These are phyloP conservation scores for Dissophora globulifera DNA, from an alignment of 192 early-diverging fungal species.

Conservation along the genomic window DNA sequence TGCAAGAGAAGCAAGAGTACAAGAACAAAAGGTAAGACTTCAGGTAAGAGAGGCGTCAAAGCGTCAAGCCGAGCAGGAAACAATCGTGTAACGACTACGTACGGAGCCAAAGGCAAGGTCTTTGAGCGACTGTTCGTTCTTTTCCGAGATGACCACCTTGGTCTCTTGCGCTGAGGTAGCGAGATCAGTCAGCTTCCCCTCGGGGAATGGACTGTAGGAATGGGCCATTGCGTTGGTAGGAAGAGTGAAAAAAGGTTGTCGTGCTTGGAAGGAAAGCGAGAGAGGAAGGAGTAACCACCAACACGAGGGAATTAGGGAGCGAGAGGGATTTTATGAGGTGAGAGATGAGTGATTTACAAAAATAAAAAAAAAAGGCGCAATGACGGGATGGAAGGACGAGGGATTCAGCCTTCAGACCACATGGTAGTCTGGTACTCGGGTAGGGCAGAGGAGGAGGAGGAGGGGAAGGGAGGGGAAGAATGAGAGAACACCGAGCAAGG, in stretches of 20 bases:
- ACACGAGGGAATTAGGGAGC: background rate
- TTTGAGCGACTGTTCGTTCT: slow-evolving; percentile 49
- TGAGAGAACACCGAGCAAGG: background rate
- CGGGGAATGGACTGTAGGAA: slow-evolving; percentile 43
- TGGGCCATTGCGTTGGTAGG: slow-evolving; percentile 48
- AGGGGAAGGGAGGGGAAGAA: background rate
- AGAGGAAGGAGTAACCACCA: background rate
- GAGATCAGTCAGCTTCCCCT: slow-evolving; percentile 44
- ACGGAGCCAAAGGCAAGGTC: slow-evolving; percentile 52
- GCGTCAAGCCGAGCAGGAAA: too few relatives aligned
- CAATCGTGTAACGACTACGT: slow-evolving; percentile 2
- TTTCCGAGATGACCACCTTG: slow-evolving; percentile 47
- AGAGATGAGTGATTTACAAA: slow-evolving; percentile 13
- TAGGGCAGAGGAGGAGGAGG: background rate
- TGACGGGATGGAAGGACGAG: slow-evolving; percentile 1
- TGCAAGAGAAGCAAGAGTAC: too few relatives aligned
- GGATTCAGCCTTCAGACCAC: slow-evolving; percentile 45
- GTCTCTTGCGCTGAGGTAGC: slow-evolving; percentile 38
- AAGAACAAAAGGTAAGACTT: too few relatives aligned
- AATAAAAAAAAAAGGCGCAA: slow-evolving; percentile 24
- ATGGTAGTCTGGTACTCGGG: slow-evolving; percentile 27
- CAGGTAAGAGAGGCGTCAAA: too few relatives aligned
- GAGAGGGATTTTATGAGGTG: too few relatives aligned
- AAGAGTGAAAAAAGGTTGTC: background rate
- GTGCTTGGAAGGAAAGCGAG: background rate